Percentiles rank a stretch among this genome's conserved stretches.
Evolutionary conservation across 1,139 yeast genomes (phyloP).

Genomic region (Suhomyces choctaworum): DNA sequence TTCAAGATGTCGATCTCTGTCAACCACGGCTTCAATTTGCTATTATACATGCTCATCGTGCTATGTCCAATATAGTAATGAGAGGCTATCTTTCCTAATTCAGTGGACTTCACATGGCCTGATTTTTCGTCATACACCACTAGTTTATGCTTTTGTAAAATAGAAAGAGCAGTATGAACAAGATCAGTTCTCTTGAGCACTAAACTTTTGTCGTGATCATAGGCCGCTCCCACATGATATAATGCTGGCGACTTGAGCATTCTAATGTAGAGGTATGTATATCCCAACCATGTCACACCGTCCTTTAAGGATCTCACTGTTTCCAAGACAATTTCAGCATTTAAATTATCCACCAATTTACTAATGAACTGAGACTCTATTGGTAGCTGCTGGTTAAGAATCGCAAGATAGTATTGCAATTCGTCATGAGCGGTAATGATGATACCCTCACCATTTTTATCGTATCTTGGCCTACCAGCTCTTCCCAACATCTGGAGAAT

Average conservation of each 20-base stretch:
- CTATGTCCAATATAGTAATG: slow-evolving; percentile 78
- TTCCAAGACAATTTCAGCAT: slow-evolving; percentile 86
- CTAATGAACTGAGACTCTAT: slow-evolving; percentile 85
- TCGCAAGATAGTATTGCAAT: slow-evolving; percentile 83
- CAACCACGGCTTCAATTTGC: slow-evolving; percentile 61
- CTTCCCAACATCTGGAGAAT: slow-evolving; percentile 94
- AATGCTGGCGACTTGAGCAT: slow-evolving; percentile 73
- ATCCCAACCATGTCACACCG: slow-evolving; percentile 76
- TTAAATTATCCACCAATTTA: slow-evolving; percentile 68
- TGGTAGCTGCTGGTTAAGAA: slow-evolving; percentile 86
- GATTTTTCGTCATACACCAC: slow-evolving; percentile 55
- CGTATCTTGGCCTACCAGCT: slow-evolving; percentile 97
- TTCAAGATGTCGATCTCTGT: slow-evolving; percentile 74
- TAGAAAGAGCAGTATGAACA: slow-evolving; percentile 70
- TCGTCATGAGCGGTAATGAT: slow-evolving; percentile 87
- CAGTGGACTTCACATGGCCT: slow-evolving; percentile 59
- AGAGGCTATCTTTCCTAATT: slow-evolving; percentile 82
- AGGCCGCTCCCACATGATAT: slow-evolving; percentile 74
- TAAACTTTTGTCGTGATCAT: slow-evolving; percentile 37
- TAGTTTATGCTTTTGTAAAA: slow-evolving; percentile 56
- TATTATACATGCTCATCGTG: slow-evolving; percentile 66
- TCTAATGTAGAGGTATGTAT: slow-evolving; percentile 77
- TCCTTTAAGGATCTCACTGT: slow-evolving; percentile 60
- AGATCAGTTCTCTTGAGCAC: slow-evolving; percentile 62
- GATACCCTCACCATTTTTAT: slow-evolving; percentile 89